These are phyloP conservation scores for Monosporozyma yasuniensis DNA, from an alignment of 805 yeast species.

Conservation along the genomic window DNA sequence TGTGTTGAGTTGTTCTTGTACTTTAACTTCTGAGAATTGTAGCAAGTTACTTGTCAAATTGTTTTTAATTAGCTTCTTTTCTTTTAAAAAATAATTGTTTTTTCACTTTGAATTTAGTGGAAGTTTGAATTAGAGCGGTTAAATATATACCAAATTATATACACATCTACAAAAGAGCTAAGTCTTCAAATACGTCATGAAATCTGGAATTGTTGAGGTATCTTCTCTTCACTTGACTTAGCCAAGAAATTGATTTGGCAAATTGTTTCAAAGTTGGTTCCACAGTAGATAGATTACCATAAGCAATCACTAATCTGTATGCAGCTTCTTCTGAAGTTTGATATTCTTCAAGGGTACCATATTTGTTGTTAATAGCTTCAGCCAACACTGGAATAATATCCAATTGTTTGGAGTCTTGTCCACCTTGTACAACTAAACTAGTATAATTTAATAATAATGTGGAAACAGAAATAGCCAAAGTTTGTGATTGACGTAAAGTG, in stretches of 20 bases:
- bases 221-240: conserved; percentile 14
- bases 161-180: conserved; percentile 1
- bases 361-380: conserved; percentile 23
- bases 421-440: conserved; percentile 30
- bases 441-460: conserved; percentile 45
- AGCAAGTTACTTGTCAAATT: background rate
- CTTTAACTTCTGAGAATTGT: too few relatives aligned
- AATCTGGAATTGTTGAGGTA: conserved; percentile 20
- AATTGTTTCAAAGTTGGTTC: conserved; percentile 26
- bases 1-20: background rate
- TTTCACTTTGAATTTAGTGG: background rate
- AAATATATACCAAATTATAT: background rate
- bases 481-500: conserved; percentile 22
- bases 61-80: background rate
- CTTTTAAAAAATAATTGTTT: background rate
- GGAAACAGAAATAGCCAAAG: conserved; percentile 36
- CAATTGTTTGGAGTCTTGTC: conserved; percentile 9
- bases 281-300: conserved; percentile 46
- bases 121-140: background rate
- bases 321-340: conserved; percentile 51
- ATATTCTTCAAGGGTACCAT: conserved; percentile 24
- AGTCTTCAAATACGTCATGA: conserved; percentile 10
- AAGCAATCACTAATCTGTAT: conserved; percentile 53
- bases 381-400: conserved; percentile 27
- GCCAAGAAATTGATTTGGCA: conserved; percentile 27